Percentiles rank a stretch among this genome's conserved stretches.
Conservation (phyloP, 345 rosid genomes). For the Bruguiera sexangula region DNA sequence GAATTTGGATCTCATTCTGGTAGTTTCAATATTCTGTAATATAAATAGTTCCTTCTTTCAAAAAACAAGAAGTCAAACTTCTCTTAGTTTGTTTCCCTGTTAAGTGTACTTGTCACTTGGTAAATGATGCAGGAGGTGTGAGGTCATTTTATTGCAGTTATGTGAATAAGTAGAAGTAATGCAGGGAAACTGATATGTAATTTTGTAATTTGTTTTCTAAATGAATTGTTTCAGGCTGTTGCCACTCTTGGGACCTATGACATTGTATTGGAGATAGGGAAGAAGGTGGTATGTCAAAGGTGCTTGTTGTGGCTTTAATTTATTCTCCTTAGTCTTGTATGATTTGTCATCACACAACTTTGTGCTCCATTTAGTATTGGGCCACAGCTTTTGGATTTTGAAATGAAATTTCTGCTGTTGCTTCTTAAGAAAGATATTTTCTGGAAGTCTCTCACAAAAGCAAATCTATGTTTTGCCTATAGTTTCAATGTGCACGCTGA, state of each 20-base stretch:
- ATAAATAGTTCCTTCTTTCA: too few species aligned
- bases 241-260: constrained; percentile 92
- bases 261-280: constrained; percentile 80
- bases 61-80: too few species aligned
- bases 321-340: not conserved
- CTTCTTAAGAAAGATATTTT: not conserved
- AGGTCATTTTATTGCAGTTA: not conserved
- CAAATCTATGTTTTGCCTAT: not conserved
- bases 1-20: too few species aligned
- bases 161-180: too few species aligned
- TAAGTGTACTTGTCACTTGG: not conserved
- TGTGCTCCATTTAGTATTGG: not conserved
- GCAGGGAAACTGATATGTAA: not conserved
- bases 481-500: not conserved
- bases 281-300: constrained; percentile 94
- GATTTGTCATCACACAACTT: not conserved
- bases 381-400: too few species aligned
- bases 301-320: constrained; percentile 13
- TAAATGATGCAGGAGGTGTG: not conserved
- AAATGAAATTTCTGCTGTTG: not conserved
- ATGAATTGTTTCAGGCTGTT: constrained; percentile 50
- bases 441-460: not conserved
- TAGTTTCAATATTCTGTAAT: too few species aligned
- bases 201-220: not conserved
- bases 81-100: not conserved